Evolutionary conservation across 305 asterid genomes (phyloP), one percentile per base, ranked within the genome.

Genomic region (Rubia peregrina): DNA sequence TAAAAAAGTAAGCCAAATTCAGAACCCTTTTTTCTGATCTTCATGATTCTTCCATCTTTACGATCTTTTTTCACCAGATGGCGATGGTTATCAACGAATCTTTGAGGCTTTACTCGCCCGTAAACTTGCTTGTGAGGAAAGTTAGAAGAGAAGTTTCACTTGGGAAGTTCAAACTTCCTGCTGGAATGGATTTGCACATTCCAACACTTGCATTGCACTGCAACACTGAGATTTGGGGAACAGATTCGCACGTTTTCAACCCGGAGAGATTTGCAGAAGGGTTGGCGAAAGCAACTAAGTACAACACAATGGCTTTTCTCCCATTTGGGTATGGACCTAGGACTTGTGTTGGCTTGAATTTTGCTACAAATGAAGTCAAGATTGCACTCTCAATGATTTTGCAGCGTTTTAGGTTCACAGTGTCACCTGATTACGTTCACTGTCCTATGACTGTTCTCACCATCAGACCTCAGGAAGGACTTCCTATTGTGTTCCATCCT

Each of bases 241-340:
- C 75, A 44, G 88, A 88, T 56, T 82, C 82, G 40, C 81, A 71
- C 24, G 74, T 82, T 9, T 87, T 83, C 79, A 82, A 79, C 46
- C 91, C 91, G 11, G 86, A 85, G 61, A 73, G 93, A 73, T 89
- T 87, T 66, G 78, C 80, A 51, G 77, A 80, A 61, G 95, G 95
- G 60, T 73, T 83, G 0, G 89, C 88, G n/a, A 67, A 71, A 56
- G 95, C 90, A 0, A 81, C 90, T 4, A 75, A 65, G 48, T 71
- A 80, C 59, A 81, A 78, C 61, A 68, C 87, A 2, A 70, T 67
- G 77, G 90, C 85, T 11, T 88, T 78, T 76, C 65, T 85, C 21
- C 84, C 89, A 0, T 88, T 88, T 9, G 87, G 95, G 0, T 76
- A 62, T 10, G 95, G 92, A 6, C 90, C 86, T 4, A 73, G 89